These are phyloP conservation scores for Botryotinia calthae DNA, from an alignment of 2,329 filamentous ascomycete genomes.

Conservation along the genomic window DNA sequence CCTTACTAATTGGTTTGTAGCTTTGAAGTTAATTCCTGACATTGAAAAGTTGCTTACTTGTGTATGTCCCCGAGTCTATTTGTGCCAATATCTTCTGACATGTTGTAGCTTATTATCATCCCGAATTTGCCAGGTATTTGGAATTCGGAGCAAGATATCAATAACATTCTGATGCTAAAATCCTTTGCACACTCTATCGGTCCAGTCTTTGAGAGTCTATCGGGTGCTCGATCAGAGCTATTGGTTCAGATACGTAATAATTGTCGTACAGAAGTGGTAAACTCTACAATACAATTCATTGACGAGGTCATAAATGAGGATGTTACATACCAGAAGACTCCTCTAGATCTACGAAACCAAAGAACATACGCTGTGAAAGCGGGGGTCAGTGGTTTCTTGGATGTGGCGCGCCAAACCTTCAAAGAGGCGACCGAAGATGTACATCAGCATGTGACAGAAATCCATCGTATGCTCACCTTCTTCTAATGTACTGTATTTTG, in stretches of 20 bases:
- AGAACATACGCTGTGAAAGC: slow-evolving; percentile 86
- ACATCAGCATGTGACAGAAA: slow-evolving; percentile 63
- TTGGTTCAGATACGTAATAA: slow-evolving; percentile 66
- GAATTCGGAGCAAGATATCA: slow-evolving; percentile 76
- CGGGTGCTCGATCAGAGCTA: slow-evolving; percentile 60
- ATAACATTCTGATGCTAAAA: slow-evolving; percentile 84
- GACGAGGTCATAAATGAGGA: slow-evolving; percentile 73
- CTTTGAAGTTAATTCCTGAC: slow-evolving; percentile 72
- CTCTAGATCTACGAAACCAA: slow-evolving; percentile 85
- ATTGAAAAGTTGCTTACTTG: slow-evolving; percentile 76
- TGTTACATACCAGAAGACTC: slow-evolving; percentile 71
- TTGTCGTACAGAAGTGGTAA: slow-evolving; percentile 62
- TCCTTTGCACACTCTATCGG: slow-evolving; percentile 69
- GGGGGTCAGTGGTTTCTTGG: slow-evolving; percentile 79
- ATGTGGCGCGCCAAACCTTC: slow-evolving; percentile 84
- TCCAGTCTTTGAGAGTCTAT: slow-evolving; percentile 66
- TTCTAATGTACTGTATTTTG: not conserved
- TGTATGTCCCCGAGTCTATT: slow-evolving; percentile 45
- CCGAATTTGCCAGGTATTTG: slow-evolving; percentile 63
- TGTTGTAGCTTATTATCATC: slow-evolving; percentile 68
- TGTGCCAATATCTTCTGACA: slow-evolving; percentile 27
- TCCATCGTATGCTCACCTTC: slow-evolving; percentile 54
- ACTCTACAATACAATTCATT: slow-evolving; percentile 63
- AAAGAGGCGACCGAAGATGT: slow-evolving; percentile 83
- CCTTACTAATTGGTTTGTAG: slow-evolving; percentile 41